phyloP scores from a whole-genome alignment of 208 protist species.

The Lotmaria passim region DNA sequence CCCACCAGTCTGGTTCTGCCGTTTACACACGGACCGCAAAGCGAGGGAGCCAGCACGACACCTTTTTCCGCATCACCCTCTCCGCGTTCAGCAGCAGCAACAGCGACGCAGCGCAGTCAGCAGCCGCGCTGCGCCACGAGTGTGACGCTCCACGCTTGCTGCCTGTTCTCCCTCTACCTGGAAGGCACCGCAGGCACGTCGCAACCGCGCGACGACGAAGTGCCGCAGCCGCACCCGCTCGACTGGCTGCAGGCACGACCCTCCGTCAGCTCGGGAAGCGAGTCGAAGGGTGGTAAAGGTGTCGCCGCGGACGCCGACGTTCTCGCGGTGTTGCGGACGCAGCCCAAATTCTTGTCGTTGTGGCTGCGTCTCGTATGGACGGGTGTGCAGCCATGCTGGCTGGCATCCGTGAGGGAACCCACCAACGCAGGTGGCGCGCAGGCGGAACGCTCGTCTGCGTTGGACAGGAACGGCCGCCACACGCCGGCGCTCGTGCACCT shows the following conservation, averaged over 20 bases:
- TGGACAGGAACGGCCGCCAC: not conserved
- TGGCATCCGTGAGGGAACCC: not conserved
- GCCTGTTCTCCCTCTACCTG: slow-evolving; percentile 13
- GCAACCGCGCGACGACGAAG: not conserved
- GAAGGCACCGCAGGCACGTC: slow-evolving; percentile 3
- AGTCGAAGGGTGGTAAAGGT: not conserved
- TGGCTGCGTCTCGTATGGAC: slow-evolving; percentile 30
- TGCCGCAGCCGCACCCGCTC: slow-evolving; percentile 16
- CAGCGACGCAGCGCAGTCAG: not conserved
- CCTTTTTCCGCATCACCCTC: no score
- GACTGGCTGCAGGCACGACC: slow-evolving; percentile 26
- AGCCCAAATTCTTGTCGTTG: not conserved
- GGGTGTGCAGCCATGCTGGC: slow-evolving; percentile 29
- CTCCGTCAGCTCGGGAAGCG: not conserved
- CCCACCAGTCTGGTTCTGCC: slow-evolving; percentile 22
- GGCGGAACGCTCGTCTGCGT: not conserved
- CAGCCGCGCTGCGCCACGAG: not conserved
- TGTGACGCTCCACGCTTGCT: slow-evolving; percentile 28
- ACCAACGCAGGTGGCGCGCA: not conserved
- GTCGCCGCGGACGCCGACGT: slow-evolving; percentile 12
- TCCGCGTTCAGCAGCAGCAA: not conserved
- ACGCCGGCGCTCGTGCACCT: not conserved
- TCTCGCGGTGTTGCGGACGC: slow-evolving; percentile 25
- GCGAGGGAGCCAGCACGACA: no score
- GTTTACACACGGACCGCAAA: not conserved